phyloP scores from a whole-genome alignment of 495 filamentous ascomycete genomes.

The Penicillium arizonense region DNA sequence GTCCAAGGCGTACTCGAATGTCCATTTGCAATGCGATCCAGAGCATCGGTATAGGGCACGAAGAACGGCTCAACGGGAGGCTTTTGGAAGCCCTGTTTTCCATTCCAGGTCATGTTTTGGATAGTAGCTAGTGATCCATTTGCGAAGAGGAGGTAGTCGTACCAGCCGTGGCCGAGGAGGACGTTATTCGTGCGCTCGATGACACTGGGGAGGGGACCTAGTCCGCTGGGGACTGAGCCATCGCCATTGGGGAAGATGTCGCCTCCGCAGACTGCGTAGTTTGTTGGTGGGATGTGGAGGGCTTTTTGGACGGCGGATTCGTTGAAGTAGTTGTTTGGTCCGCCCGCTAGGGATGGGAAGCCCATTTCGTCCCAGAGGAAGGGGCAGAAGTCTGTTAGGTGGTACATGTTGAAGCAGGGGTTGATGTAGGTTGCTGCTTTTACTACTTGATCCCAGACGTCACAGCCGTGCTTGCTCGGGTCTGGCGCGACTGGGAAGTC shows the following conservation, averaged over 20 bases:
- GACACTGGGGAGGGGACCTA: conserved; percentile 61
- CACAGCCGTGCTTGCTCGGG: conserved; percentile 44
- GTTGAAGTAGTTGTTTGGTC: conserved; percentile 72
- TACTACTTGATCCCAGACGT: conserved; percentile 56
- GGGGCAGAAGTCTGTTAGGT: conserved; percentile 72
- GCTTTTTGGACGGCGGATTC: conserved; percentile 69
- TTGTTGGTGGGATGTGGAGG: conserved; percentile 64
- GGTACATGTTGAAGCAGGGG: conserved; percentile 81
- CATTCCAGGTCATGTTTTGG: conserved; percentile 86
- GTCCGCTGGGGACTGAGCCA: conserved; percentile 47
- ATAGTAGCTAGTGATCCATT: conserved; percentile 71
- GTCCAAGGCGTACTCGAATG: conserved; percentile 12
- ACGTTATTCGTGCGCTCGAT: conserved; percentile 70
- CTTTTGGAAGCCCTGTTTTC: conserved; percentile 63
- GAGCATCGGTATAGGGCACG: conserved; percentile 58
- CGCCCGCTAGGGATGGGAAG: conserved; percentile 61
- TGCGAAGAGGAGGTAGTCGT: conserved; percentile 55
- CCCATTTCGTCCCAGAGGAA: conserved; percentile 71
- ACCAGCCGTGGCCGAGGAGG: conserved; percentile 63
- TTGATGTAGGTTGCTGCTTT: conserved; percentile 59
- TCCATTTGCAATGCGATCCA: conserved; percentile 27
- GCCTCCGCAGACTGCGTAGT: conserved; percentile 60
- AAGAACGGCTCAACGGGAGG: conserved; percentile 59
- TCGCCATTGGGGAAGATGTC: conserved; percentile 55
- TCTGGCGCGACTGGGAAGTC: conserved; percentile 45